Percentiles rank a stretch among this genome's conserved stretches.
These are phyloP conservation scores for Suhomyces maxii DNA, from an alignment of 1,139 yeast genomes.

Conservation along the genomic window DNA sequence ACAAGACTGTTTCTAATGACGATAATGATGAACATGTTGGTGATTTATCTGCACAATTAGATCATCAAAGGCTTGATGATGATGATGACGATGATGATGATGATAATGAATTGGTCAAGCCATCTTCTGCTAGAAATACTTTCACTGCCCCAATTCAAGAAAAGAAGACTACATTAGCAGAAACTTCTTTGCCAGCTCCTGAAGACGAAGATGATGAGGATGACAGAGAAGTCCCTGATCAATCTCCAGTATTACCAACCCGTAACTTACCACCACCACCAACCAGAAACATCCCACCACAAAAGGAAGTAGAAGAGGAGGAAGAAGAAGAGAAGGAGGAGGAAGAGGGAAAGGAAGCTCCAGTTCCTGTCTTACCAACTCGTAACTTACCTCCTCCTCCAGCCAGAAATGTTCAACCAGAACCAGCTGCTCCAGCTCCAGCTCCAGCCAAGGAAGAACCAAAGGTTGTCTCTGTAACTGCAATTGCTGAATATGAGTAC, in stretches of 20 bases:
- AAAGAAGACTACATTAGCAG: background rate
- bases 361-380: conserved; percentile 23
- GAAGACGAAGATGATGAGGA: conserved; percentile 25
- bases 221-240: conserved; percentile 13
- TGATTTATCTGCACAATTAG: conserved; percentile 9
- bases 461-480: conserved; percentile 28
- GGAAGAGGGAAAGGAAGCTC: conserved; percentile 18
- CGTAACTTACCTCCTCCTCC: conserved; percentile 23
- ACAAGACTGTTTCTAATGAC: conserved; percentile 40
- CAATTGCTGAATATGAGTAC: conserved; percentile 67
- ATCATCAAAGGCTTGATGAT: conserved; percentile 22
- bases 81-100: conserved; percentile 19
- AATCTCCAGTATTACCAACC: conserved; percentile 24
- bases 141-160: conserved; percentile 2
- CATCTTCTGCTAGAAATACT: conserved; percentile 4
- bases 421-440: conserved; percentile 13
- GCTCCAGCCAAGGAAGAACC: conserved; percentile 12
- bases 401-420: conserved; percentile 8
- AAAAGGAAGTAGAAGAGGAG: conserved; percentile 18
- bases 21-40: conserved; percentile 23
- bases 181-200: conserved; percentile 6
- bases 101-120: conserved; percentile 15
- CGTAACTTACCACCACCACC: conserved; percentile 23
- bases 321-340: conserved; percentile 23
- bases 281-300: conserved; percentile 13